Evolutionary conservation across 2,329 filamentous ascomycete species (phyloP), one percentile per base, ranked within the genome.

Genomic region (Graphilbum ipis-grandicollis): DNA sequence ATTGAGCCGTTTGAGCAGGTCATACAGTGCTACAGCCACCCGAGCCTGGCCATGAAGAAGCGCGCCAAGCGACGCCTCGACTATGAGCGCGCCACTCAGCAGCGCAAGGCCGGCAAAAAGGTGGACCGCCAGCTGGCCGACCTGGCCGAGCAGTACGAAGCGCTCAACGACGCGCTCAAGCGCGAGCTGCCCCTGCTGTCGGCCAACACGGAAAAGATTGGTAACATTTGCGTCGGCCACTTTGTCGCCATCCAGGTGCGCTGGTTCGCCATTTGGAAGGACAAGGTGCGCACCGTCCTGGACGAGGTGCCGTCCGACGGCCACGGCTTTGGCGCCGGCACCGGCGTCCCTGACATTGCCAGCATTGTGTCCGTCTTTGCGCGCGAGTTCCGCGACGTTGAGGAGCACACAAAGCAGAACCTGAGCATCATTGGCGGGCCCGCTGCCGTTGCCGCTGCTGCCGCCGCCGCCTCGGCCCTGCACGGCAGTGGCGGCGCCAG

Each of bases 131-230:
- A 88, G 53, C 77, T 86, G 4, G 65, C 71, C 14, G 84, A 93
- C 47, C 72, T 80, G 29, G 83, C 85, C 17, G 84, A 93, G 49
- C 79, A 92, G 52, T 98, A 93, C 54, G 71, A 82, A 30, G 84
- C 85, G 8, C 65, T 98, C 41, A 96, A 96, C 51, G 83, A 93
- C 43, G 84, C 88, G 1, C 65, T 96, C 41, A 94, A 93, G 56
- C 79, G 88, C 46, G 88, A 96, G 52, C 66, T 98, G 33, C 88
- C 88, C 2, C 77, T 77, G 52, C 67, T 98, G 14, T 93, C 90
- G 36, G 59, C 63, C 8, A 60, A 90, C 44, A 94, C 88, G 1
- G 82, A 83, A 43, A 80, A 77, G 48, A 63, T 94, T 42, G 84
- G 90, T 48, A 81, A 85, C 48, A 77, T 80, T 19, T 88, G 83